Base-by-base conservation (phyloP, 305 asterid species). In the Nicotiana rustica region DNA sequence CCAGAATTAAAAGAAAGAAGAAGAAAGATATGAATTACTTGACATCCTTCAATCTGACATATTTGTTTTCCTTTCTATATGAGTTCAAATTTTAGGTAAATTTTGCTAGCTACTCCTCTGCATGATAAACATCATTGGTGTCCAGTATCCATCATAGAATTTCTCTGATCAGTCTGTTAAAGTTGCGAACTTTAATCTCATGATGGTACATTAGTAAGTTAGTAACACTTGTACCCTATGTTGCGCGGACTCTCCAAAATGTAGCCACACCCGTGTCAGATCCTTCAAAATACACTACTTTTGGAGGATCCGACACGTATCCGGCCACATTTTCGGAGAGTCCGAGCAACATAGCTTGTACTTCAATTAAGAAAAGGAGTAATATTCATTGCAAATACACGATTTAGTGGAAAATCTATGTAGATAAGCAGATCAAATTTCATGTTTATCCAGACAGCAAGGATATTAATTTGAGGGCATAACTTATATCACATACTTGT, bases 151-250 rank as follows among this genome's bases (percentile, higher is more conserved):
- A 41, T 49, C 15, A 17, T 52, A 31, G 80, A 75, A 14, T 52
- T 75, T n/a, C 47, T 76, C 56, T 15, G 17, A 21, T 52, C 66
- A 29, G 29, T 76, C 49, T 76, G 49, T 55, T 29, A 29, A 49
- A 29, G 4, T 38, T 57, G 17, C 49, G 29, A 15, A 76, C 29
- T 1, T 29, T 1, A 55, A 55, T 76, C 80, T 76, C 49, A 18
- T 55, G 66, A 76, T 55, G 47, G n/a, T 52, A 55, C 29, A 52
- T 75, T 75, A 1, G 15, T 75, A 52, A 49, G 64, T 59, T 71
- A 71, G 65, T 15, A 25, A 52, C 47, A 52, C 25, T 52, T 25
- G 79, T 35, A 29, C 31, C 31, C 29, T 25, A 25, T 25, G 29
- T 25, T 25, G 29, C 1, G 29, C 29, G 29, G 29, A 25, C 29